Evolutionary conservation across 352 stramenopile species (phyloP).

Genomic region (Globisporangium sylvaticum): DNA sequence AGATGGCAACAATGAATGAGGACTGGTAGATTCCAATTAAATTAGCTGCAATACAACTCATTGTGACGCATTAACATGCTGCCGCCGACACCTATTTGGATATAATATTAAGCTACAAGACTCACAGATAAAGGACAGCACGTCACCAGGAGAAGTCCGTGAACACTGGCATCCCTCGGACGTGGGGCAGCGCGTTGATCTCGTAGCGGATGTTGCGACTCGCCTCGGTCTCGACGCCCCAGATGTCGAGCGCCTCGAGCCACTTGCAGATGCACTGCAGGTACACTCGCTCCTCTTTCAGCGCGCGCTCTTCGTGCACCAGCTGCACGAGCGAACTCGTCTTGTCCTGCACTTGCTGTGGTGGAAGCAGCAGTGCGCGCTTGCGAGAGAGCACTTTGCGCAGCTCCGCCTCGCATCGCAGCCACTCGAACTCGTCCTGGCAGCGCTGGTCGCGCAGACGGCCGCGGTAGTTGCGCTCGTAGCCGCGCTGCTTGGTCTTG

Average conservation of each 20-base stretch:
- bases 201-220: conserved; percentile 11
- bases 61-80: no score
- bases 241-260: conserved; percentile 13
- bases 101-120: not conserved
- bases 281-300: conserved; percentile 8
- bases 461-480: conserved; percentile 12
- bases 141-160: conserved; percentile 1
- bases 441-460: conserved; percentile 7
- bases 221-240: conserved; percentile 13
- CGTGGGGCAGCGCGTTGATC: conserved; percentile 14
- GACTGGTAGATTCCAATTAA: no score
- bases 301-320: conserved; percentile 8
- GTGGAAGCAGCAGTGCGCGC: not conserved
- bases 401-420: conserved; percentile 5
- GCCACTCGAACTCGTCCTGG: conserved; percentile 10
- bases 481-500: conserved; percentile 16
- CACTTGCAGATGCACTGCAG: conserved; percentile 6
- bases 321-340: not conserved
- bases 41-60: no score
- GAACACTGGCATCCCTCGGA: conserved; percentile 2
- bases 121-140: not conserved
- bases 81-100: not conserved
- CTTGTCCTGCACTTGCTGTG: not conserved
- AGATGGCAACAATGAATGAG: no score
- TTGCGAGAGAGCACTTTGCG: conserved; percentile 5